A percentile compares a stretch with the other conserved stretches of the same genome.
phyloP scores from a whole-genome alignment of 345 rosid genomes.

The Salix koriyanagi region DNA sequence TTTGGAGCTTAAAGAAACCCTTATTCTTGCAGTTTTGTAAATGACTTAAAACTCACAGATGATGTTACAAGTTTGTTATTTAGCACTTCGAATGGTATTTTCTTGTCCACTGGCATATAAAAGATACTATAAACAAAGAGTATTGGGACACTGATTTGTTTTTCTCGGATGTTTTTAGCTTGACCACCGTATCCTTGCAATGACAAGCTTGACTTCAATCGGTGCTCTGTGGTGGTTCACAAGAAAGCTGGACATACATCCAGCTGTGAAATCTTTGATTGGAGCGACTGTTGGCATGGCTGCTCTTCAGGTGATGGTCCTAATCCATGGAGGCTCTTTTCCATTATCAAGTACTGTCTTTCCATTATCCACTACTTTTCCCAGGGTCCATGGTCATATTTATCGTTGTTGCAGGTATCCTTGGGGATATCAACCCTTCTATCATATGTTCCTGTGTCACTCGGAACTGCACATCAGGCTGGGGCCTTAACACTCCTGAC shows the following conservation, averaged over 20 bases:
- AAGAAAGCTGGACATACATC: constrained; percentile 78
- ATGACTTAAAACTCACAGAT: not conserved
- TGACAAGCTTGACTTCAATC: constrained; percentile 51
- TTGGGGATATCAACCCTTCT: constrained; percentile 82
- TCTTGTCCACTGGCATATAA: not conserved
- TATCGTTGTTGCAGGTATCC: constrained; percentile 46
- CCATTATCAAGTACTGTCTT: not conserved
- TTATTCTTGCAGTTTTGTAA: not conserved
- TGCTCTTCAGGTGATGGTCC: constrained; percentile 60
- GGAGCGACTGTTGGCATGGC: constrained; percentile 79
- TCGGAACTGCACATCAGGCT: constrained; percentile 82
- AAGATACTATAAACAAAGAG: not conserved
- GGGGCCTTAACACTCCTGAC: constrained; percentile 82
- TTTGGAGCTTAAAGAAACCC: not conserved
- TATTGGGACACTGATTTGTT: not conserved
- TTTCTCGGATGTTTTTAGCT: constrained; percentile 39
- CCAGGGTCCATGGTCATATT: not conserved
- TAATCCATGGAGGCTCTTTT: not conserved
- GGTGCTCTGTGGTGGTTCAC: constrained; percentile 73
- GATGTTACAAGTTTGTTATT: not conserved
- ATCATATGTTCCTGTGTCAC: constrained; percentile 77
- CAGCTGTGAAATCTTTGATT: constrained; percentile 67
- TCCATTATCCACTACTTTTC: not conserved
- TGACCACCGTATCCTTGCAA: constrained; percentile 88
- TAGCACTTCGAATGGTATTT: not conserved